Conservation (phyloP, 2,329 filamentous ascomycete genomes). For the Aspergillus amoenus region DNA sequence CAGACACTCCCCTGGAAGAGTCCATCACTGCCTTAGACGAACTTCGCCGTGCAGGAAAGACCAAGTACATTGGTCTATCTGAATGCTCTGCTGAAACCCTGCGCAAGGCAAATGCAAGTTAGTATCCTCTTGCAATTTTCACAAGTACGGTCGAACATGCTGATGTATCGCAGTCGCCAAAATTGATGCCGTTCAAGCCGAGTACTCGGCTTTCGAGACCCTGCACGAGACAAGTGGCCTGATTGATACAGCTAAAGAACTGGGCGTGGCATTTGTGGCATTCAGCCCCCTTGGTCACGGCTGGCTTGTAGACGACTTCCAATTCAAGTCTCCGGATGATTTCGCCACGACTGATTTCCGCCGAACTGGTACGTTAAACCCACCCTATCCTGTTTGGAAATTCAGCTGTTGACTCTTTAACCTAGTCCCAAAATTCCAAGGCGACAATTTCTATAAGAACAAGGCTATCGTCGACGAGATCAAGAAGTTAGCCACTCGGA, state of each 20-base stretch:
- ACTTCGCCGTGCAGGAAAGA: conserved; percentile 48
- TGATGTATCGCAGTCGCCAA: conserved; percentile 39
- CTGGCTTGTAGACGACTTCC: conserved; percentile 48
- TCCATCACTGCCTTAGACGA: conserved; percentile 50
- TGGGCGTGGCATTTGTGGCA: conserved; percentile 46
- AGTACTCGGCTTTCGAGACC: conserved; percentile 48
- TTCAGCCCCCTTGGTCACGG: conserved; percentile 51
- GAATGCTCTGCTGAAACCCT: conserved; percentile 49
- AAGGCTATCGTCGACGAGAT: conserved; percentile 43
- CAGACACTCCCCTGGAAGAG: conserved; percentile 48
- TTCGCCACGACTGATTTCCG: conserved; percentile 46
- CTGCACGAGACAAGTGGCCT: conserved; percentile 42
- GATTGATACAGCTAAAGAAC: conserved; percentile 44
- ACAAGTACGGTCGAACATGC: neutral
- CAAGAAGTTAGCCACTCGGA: conserved; percentile 38
- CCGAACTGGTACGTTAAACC: conserved; percentile 29
- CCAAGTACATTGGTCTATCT: conserved; percentile 51
- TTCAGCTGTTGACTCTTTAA: neutral
- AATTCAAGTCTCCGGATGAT: conserved; percentile 46
- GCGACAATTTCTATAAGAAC: conserved; percentile 49
- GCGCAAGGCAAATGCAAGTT: conserved; percentile 47
- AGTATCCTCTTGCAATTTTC: conserved; percentile 3
- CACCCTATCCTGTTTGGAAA: neutral
- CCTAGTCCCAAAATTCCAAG: conserved; percentile 36
- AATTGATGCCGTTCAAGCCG: conserved; percentile 49